A percentile compares a stretch with the other conserved stretches of the same genome.
These are phyloP conservation scores for Pyrenopolyporus hunteri DNA, from an alignment of 495 filamentous ascomycete species.

Conservation along the genomic window DNA sequence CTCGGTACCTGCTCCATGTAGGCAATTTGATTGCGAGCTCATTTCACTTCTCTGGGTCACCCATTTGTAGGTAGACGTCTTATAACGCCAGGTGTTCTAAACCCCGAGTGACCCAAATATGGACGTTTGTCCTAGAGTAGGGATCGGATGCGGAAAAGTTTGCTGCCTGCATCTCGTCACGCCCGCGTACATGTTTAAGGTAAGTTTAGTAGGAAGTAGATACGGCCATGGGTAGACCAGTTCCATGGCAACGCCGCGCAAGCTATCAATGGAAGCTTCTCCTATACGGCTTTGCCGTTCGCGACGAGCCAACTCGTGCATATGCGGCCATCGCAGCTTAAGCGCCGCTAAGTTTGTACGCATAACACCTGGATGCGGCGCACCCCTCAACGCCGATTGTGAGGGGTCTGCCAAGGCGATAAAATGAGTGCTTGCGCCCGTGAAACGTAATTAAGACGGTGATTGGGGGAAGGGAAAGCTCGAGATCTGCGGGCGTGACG, in stretches of 20 bases:
- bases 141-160: constrained; percentile 30
- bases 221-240: constrained; percentile 18
- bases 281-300: constrained; percentile 22
- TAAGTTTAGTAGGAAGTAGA: constrained; percentile 23
- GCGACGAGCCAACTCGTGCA: constrained; percentile 25
- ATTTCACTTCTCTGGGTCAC: too few species aligned
- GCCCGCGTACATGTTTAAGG: constrained; percentile 18
- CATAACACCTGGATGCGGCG: constrained; percentile 14
- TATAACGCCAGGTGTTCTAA: constrained; percentile 1
- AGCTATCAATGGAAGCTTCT: constrained; percentile 16
- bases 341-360: constrained; percentile 34
- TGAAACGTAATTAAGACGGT: constrained; percentile 28
- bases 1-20: too few species aligned
- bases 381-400: constrained; percentile 9
- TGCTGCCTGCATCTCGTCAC: constrained; percentile 35
- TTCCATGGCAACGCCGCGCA: constrained; percentile 30
- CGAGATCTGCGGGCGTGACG: constrained; percentile 24
- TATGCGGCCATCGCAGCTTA: constrained; percentile 36
- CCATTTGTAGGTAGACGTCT: too few species aligned
- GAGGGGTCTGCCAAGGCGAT: constrained; percentile 29
- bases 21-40: too few species aligned
- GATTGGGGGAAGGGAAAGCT: constrained; percentile 30
- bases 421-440: constrained; percentile 30
- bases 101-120: constrained; percentile 10
- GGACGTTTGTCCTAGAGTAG: constrained; percentile 8